Base-by-base conservation (phyloP, 2,329 filamentous ascomycete species). In the Ophiostoma novo-ulmi region DNA sequence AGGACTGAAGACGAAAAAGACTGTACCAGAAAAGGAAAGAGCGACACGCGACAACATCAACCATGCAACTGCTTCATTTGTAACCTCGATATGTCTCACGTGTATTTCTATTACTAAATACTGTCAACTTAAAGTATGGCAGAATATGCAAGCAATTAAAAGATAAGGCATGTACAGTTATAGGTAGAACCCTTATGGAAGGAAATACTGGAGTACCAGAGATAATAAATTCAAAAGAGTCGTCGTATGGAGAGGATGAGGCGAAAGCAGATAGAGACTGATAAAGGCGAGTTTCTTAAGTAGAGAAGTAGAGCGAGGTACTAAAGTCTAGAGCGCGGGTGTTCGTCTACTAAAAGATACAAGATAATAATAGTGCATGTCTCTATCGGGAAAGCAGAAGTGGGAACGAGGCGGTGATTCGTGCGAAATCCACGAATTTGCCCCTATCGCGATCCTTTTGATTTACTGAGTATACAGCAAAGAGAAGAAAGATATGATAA, bases 1-100 rank as follows among this genome's bases (percentile, higher is more conserved):
- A 64, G 5, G 20, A 64, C 17, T 5, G 31, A 22, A 64, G 31
- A 5, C 14, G 1, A n/a, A 11, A 14, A 38, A 63, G 36, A 44
- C 35, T 20, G 48, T 20, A 65, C 70, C 67, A 17, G 61, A 71
- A 69, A 66, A 66, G 67, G 70, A 65, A 71, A 69, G 70, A 41
- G 58, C 58, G 58, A 63, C 58, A 20, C 26, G 58, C 52, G 22
- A 26, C 52, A 58, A 3, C 52, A 58, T 58, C 13, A 48, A 5
- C 52, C 52, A 58, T 22, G 22, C 52, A 17, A 58, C 22, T 58
- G n/a, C 52, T 17, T 58, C 52, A 20, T 22, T 5, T 22, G n/a
- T 22, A 22, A 22, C 22, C 6, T 58, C n/a, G n/a, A 10, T 22
- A 22, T n/a, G 2, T n/a, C 41, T 6, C 41, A 44, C 41, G 41